Percentiles rank a stretch among this genome's conserved stretches.
Evolutionary conservation across 1,284 basidiomycete species (phyloP).

Genomic region (Trametes sp.): DNA sequence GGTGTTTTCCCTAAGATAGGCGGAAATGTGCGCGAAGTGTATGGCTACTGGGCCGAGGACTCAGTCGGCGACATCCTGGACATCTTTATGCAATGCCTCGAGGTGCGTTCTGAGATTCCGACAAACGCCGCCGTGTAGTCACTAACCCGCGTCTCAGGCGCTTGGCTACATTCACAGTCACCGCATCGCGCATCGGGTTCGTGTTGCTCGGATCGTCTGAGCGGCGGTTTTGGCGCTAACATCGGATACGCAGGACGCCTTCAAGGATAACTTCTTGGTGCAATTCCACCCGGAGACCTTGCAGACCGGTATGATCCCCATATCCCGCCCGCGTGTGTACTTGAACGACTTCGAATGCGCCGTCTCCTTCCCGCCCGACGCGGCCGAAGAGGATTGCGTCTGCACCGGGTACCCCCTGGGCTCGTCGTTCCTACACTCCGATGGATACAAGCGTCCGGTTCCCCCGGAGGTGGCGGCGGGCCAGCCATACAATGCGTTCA

Average conservation of each 20-base stretch:
- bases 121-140: too few species aligned
- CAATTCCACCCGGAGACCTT: constrained; percentile 21
- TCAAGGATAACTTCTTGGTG: constrained; percentile 26
- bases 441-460: constrained; percentile 30
- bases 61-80: constrained; percentile 43
- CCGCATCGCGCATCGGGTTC: not conserved
- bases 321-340: constrained; percentile 19
- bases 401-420: constrained; percentile 6
- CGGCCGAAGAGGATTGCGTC: constrained; percentile 23
- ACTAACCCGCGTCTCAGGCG: not conserved
- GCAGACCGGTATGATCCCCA: not conserved
- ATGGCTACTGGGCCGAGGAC: constrained; percentile 34
- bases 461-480: constrained; percentile 28
- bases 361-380: constrained; percentile 11
- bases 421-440: not conserved
- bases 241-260: constrained; percentile 12
- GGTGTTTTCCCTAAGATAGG: constrained; percentile 41
- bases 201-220: not conserved
- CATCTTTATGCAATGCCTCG: constrained; percentile 42
- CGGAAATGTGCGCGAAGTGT: constrained; percentile 16
- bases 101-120: constrained; percentile 21
- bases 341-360: constrained; percentile 23
- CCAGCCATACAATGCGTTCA: constrained; percentile 39
- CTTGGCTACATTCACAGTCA: not conserved
- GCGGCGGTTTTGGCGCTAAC: not conserved